A percentile compares a stretch with the other conserved stretches of the same genome.
phyloP scores from a whole-genome alignment of 306 rosid species.

The Dryas octopetala region DNA sequence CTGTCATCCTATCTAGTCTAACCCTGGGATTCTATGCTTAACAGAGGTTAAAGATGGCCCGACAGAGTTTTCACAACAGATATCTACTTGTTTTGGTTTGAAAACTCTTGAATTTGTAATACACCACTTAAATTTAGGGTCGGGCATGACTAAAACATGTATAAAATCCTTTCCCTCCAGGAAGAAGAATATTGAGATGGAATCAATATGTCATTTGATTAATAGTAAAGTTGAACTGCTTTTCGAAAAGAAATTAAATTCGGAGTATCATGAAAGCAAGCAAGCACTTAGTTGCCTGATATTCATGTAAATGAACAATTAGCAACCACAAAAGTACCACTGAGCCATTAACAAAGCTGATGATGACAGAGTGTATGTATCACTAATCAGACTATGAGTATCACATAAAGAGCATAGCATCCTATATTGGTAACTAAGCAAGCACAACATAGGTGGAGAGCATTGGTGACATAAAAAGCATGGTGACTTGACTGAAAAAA shows the following conservation, averaged over 20 bases:
- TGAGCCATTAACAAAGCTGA: background rate
- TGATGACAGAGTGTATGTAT: background rate
- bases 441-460: background rate
- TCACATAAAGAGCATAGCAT: slow-evolving; percentile 1
- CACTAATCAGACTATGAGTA: background rate
- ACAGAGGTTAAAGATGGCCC: background rate
- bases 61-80: background rate
- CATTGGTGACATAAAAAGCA: slow-evolving; percentile 9
- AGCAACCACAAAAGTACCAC: background rate
- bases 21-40: background rate
- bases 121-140: too few species aligned
- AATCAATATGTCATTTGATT: background rate
- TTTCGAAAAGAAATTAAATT: background rate
- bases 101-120: too few species aligned
- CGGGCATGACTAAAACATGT: too few species aligned
- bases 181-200: background rate
- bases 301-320: background rate
- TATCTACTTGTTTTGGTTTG: too few species aligned
- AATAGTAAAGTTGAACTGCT: slow-evolving; percentile 3
- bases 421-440: background rate
- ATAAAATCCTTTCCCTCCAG: too few species aligned
- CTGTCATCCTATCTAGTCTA: background rate
- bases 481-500: background rate
- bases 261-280: slow-evolving; percentile 3
- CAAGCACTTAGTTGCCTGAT: slow-evolving; percentile 3